Evolutionary conservation across 139 green algal species (phyloP).

Genomic region (Chlorella vulgaris): DNA sequence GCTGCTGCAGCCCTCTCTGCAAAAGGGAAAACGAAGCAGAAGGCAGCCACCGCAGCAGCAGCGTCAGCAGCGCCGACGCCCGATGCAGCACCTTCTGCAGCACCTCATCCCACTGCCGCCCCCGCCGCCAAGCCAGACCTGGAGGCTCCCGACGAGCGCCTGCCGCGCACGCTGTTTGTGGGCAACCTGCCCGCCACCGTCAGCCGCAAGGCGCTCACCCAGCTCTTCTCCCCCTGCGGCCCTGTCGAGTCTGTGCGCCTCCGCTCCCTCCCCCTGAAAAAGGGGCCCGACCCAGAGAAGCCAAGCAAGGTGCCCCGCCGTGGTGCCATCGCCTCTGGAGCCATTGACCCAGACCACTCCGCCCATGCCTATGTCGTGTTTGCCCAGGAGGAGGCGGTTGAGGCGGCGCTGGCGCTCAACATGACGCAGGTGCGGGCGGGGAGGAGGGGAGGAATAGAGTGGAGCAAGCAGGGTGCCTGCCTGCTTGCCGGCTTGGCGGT

Average conservation of each 20-base stretch:
- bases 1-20: too few species aligned
- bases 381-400: background rate
- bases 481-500: too few species aligned
- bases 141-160: slow-evolving; percentile 48
- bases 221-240: slow-evolving; percentile 71
- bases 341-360: slow-evolving; percentile 43
- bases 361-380: slow-evolving; percentile 49
- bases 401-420: background rate
- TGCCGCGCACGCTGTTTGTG: slow-evolving; percentile 88
- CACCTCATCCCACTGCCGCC: too few species aligned
- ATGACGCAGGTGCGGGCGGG: background rate
- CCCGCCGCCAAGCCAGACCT: background rate
- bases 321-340: slow-evolving; percentile 57
- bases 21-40: too few species aligned
- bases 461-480: too few species aligned
- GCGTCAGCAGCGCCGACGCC: too few species aligned
- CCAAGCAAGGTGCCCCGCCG: slow-evolving; percentile 58
- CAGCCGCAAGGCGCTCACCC: slow-evolving; percentile 64
- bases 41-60: too few species aligned
- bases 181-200: slow-evolving; percentile 82
- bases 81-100: too few species aligned
- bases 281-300: slow-evolving; percentile 33
- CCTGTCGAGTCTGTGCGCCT: slow-evolving; percentile 78
- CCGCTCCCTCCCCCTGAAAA: slow-evolving; percentile 76
- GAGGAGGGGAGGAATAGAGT: too few species aligned